A percentile compares a stretch with the other conserved stretches of the same genome.
phyloP scores from a whole-genome alignment of 1,284 basidiomycete species.

The Thecaphora thlaspeos region DNA sequence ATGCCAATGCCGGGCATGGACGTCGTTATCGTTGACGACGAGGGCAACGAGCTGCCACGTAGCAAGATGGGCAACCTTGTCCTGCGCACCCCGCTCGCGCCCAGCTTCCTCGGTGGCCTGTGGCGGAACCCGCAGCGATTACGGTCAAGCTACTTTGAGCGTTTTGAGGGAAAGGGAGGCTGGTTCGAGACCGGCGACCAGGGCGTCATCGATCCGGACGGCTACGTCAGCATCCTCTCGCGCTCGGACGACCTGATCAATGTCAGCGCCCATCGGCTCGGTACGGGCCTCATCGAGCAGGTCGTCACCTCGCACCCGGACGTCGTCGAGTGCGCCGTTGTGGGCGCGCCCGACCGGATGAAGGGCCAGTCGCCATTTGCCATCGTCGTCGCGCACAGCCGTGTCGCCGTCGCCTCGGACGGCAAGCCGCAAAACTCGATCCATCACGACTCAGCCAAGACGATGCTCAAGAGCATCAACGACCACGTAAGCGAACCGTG shows the following conservation, averaged over 20 bases:
- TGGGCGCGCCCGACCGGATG: constrained; percentile 50
- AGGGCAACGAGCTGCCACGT: constrained; percentile 33
- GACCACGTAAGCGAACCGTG: constrained; percentile 42
- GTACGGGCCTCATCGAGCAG: constrained; percentile 50
- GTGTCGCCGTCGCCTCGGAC: constrained; percentile 16
- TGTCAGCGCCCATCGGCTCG: constrained; percentile 49
- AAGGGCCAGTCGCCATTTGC: constrained; percentile 56
- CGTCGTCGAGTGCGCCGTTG: constrained; percentile 52
- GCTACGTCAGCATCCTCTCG: constrained; percentile 50
- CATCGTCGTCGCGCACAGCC: constrained; percentile 32
- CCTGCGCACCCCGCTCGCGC: constrained; percentile 39
- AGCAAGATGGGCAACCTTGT: constrained; percentile 55
- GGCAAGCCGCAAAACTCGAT: constrained; percentile 15
- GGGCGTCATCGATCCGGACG: constrained; percentile 41
- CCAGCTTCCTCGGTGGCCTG: constrained; percentile 44
- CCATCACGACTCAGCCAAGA: constrained; percentile 13
- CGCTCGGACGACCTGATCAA: constrained; percentile 51
- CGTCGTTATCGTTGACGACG: constrained; percentile 52
- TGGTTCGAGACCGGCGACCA: constrained; percentile 56
- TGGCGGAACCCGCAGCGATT: constrained; percentile 50
- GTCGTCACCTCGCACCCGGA: constrained; percentile 35
- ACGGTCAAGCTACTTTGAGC: constrained; percentile 39
- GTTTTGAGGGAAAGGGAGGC: constrained; percentile 48
- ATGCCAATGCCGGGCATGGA: constrained; percentile 53
- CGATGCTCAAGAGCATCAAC: constrained; percentile 47